phyloP scores from a whole-genome alignment of 2,329 filamentous ascomycete genomes.

The Cladophialophora chaetospira region DNA sequence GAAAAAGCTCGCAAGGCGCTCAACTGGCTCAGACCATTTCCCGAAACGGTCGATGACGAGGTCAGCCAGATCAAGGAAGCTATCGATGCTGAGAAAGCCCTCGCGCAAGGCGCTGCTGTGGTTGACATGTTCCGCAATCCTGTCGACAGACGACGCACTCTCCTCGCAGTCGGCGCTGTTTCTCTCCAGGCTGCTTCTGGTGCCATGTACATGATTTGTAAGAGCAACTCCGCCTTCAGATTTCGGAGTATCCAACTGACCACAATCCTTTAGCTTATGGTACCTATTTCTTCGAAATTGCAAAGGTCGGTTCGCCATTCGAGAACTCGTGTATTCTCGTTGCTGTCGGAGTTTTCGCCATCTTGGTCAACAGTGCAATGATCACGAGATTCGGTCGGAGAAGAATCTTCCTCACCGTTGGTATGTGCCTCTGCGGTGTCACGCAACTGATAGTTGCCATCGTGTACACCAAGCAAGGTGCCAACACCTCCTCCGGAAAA shows the following conservation, averaged over 20 bases:
- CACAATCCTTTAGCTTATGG: too few species aligned
- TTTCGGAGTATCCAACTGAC: too few species aligned
- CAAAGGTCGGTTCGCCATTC: slow-evolving; percentile 57
- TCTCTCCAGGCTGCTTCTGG: slow-evolving; percentile 57
- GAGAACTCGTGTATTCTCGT: slow-evolving; percentile 59
- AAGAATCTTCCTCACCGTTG: slow-evolving; percentile 55
- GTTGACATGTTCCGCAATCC: slow-evolving; percentile 55
- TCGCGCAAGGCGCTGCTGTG: slow-evolving; percentile 42
- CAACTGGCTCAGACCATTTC: slow-evolving; percentile 41
- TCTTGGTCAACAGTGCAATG: slow-evolving; percentile 56
- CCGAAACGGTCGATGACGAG: slow-evolving; percentile 38
- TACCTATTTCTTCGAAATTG: slow-evolving; percentile 64
- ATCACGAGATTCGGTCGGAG: slow-evolving; percentile 58
- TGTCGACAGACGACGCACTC: slow-evolving; percentile 54
- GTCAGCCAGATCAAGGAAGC: slow-evolving; percentile 40
- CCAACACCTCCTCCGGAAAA: slow-evolving; percentile 37
- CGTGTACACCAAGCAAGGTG: slow-evolving; percentile 51
- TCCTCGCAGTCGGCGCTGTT: slow-evolving; percentile 52
- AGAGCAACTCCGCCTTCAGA: too few species aligned
- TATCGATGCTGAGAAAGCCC: slow-evolving; percentile 40
- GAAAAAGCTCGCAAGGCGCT: slow-evolving; percentile 41
- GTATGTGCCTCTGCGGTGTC: slow-evolving; percentile 55
- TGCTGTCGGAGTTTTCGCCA: slow-evolving; percentile 57
- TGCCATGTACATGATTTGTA: slow-evolving; percentile 60
- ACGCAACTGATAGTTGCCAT: slow-evolving; percentile 58